A percentile compares a stretch with the other conserved stretches of the same genome.
These are phyloP conservation scores for Aspergillus unguis DNA, from an alignment of 2,329 filamentous ascomycete species.

Conservation along the genomic window DNA sequence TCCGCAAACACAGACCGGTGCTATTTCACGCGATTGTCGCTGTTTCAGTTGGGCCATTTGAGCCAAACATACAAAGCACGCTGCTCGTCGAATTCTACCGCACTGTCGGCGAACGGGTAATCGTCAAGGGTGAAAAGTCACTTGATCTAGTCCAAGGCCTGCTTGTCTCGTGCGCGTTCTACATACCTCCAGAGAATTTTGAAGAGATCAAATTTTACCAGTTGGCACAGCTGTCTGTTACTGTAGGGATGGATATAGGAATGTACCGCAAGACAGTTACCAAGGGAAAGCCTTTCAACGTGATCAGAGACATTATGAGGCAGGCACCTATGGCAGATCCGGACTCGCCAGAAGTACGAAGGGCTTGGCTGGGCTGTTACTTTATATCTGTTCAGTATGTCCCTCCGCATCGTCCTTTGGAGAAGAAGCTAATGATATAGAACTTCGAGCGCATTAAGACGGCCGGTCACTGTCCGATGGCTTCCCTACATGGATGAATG, in stretches of 20 bases:
- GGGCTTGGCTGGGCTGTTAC: conserved; percentile 61
- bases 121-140: conserved; percentile 74
- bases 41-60: conserved; percentile 51
- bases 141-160: conserved; percentile 79
- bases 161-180: conserved; percentile 75
- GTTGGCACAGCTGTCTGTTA: conserved; percentile 73
- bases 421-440: conserved; percentile 31
- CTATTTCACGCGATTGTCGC: conserved; percentile 59
- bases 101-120: conserved; percentile 68
- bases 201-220: conserved; percentile 90
- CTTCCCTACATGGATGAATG: conserved; percentile 63
- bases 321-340: conserved; percentile 41
- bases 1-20: conserved; percentile 58
- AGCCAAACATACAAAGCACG: conserved; percentile 56
- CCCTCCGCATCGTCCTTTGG: neutral
- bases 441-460: conserved; percentile 56
- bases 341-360: conserved; percentile 55
- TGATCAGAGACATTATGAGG: conserved; percentile 41
- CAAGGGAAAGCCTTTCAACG: conserved; percentile 30
- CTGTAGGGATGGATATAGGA: conserved; percentile 81
- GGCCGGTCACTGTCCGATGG: conserved; percentile 59
- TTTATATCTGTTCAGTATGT: conserved; percentile 56
- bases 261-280: conserved; percentile 57
- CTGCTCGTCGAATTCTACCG: conserved; percentile 69
- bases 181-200: conserved; percentile 75